These are phyloP conservation scores for Tuctoria greenei DNA, from an alignment of 176 grass and related monocot genomes.

Conservation along the genomic window DNA sequence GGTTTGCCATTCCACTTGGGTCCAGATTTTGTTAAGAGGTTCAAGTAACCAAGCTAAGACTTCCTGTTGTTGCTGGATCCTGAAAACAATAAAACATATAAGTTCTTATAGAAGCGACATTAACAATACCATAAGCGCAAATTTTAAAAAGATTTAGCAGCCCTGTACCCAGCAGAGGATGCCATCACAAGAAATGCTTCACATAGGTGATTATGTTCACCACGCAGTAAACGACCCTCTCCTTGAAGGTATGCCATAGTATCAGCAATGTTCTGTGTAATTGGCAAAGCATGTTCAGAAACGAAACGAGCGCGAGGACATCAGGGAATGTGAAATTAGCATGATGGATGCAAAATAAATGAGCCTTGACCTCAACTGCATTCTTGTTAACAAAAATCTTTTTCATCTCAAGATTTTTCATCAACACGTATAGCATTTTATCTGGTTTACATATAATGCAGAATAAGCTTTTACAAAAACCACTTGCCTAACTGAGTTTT, in stretches of 20 bases:
- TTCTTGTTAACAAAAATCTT: slow-evolving; percentile 17
- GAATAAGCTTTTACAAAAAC: background rate
- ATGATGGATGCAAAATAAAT: slow-evolving; percentile 26
- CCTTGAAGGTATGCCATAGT: slow-evolving; percentile 95
- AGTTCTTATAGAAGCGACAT: slow-evolving; percentile 20
- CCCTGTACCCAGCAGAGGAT: slow-evolving; percentile 82
- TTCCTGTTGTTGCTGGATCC: slow-evolving; percentile 96
- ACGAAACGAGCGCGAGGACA: slow-evolving; percentile 21
- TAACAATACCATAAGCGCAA: slow-evolving; percentile 13
- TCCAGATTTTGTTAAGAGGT: slow-evolving; percentile 89
- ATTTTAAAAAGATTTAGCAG: slow-evolving; percentile 17
- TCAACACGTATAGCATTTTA: background rate
- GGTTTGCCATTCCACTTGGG: slow-evolving; percentile 86
- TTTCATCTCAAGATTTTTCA: background rate
- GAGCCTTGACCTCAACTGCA: slow-evolving; percentile 10
- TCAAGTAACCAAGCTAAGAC: slow-evolving; percentile 93
- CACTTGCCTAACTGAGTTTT: background rate
- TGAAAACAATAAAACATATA: slow-evolving; percentile 40
- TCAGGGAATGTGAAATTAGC: slow-evolving; percentile 5
- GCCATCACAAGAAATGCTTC: slow-evolving; percentile 98
- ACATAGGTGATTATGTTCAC: slow-evolving; percentile 92
- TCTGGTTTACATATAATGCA: background rate
- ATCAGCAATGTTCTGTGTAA: slow-evolving; percentile 79
- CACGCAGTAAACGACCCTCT: slow-evolving; percentile 77
- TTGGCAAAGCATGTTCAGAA: slow-evolving; percentile 27